Evolutionary conservation across 2,329 filamentous ascomycete species (phyloP).

Genomic region (Botrytis fabae): DNA sequence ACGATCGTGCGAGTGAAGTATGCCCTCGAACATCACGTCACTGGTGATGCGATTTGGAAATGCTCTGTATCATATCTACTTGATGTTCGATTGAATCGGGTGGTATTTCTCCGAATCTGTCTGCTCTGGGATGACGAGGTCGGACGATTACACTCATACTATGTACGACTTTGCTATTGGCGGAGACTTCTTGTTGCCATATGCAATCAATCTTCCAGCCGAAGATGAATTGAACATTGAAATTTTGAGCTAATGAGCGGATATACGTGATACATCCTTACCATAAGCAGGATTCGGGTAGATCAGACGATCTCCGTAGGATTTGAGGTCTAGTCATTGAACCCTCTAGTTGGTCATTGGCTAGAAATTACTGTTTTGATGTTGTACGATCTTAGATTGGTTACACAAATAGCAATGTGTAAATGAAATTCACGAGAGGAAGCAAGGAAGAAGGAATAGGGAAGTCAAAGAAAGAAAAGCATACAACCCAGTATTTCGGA

Average conservation of each 20-base stretch:
- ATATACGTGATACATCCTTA: background rate
- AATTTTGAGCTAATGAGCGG: background rate
- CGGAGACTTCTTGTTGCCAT: background rate
- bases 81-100: background rate
- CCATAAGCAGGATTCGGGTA: slow-evolving; percentile 9
- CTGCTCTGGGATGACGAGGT: background rate
- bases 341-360: slow-evolving; percentile 8
- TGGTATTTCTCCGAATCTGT: background rate
- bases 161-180: background rate
- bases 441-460: background rate
- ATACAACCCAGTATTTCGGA: background rate
- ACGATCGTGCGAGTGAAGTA: background rate
- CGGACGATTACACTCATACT: background rate
- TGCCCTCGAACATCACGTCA: background rate
- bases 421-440: slow-evolving; percentile 1
- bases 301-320: slow-evolving; percentile 23
- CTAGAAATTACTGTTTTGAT: background rate
- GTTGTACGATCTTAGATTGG: slow-evolving; percentile 15
- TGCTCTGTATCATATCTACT: background rate
- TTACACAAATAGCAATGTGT: background rate
- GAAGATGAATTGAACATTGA: background rate
- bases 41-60: background rate
- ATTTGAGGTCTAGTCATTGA: background rate
- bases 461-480: background rate
- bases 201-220: background rate